Evolutionary conservation across 2,329 filamentous ascomycete genomes (phyloP).

Genomic region (Basipetospora chlamydospora): DNA sequence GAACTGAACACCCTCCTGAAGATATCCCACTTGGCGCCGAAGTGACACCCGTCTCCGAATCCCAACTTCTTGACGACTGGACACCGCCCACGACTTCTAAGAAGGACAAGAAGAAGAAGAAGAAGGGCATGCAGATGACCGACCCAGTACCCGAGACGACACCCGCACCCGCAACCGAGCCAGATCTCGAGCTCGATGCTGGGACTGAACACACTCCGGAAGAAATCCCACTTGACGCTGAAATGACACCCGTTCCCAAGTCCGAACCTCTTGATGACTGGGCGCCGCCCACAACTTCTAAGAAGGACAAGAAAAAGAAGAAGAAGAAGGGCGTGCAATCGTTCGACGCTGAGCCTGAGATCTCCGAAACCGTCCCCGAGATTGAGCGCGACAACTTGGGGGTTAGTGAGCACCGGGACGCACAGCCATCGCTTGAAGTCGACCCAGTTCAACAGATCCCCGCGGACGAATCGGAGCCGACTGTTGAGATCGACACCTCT

Average conservation of each 20-base stretch:
- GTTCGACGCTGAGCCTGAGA: not conserved
- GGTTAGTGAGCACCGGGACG: no score
- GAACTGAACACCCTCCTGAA: no score
- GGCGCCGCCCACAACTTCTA: not conserved
- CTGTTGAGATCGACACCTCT: not conserved
- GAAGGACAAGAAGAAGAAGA: constrained; percentile 2
- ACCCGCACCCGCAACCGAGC: not conserved
- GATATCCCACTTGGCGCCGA: no score
- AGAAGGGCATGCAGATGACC: not conserved
- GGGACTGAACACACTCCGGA: no score
- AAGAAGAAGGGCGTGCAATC: not conserved
- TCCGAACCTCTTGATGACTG: not conserved
- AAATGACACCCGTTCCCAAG: no score
- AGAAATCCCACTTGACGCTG: no score
- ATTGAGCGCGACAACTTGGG: no score
- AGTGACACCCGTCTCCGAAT: no score
- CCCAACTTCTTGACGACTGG: not conserved
- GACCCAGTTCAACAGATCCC: not conserved
- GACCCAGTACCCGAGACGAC: not conserved
- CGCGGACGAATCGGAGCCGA: not conserved
- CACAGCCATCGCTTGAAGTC: not conserved
- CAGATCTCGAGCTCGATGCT: no score
- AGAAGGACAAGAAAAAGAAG: constrained; percentile 3
- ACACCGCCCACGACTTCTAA: not conserved
- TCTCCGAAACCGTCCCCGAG: no score